Conservation (phyloP, 495 filamentous ascomycete genomes). For the Aspergillus campestris region DNA sequence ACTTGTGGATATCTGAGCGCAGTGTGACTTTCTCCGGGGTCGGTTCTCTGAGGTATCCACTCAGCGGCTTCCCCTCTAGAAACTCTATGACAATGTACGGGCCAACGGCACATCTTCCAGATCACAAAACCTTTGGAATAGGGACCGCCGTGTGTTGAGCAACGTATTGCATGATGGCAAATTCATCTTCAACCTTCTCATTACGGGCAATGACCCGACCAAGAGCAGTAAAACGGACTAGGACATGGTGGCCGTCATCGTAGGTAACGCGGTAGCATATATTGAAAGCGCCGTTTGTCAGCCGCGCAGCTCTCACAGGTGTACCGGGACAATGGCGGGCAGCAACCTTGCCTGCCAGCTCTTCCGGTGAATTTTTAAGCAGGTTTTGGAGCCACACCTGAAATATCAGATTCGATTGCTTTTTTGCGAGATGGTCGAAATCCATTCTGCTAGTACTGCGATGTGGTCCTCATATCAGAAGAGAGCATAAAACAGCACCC, state of each 20-base stretch:
- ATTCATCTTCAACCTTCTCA: slow-evolving; percentile 32
- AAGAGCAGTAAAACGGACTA: slow-evolving; percentile 21
- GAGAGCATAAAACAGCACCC: no score
- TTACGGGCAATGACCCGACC: slow-evolving; percentile 16
- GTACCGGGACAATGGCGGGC: slow-evolving; percentile 12
- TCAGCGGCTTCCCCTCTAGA: slow-evolving; percentile 21
- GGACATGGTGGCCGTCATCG: slow-evolving; percentile 14
- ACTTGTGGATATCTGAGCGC: slow-evolving; percentile 16
- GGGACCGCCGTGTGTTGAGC: slow-evolving; percentile 24
- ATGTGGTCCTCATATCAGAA: no score
- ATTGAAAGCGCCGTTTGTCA: slow-evolving; percentile 21
- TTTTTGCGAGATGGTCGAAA: slow-evolving; percentile 16
- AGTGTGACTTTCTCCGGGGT: slow-evolving; percentile 10
- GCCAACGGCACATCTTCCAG: slow-evolving; percentile 21
- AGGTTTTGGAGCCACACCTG: slow-evolving; percentile 16
- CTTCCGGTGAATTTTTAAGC: slow-evolving; percentile 13
- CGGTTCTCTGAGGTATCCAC: slow-evolving; percentile 13
- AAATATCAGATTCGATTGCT: slow-evolving; percentile 15
- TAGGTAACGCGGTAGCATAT: slow-evolving; percentile 19
- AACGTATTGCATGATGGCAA: slow-evolving; percentile 29
- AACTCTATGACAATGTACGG: slow-evolving; percentile 42
- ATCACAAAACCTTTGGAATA: slow-evolving; percentile 28
- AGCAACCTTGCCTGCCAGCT: slow-evolving; percentile 15
- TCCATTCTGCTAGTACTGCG: no score
- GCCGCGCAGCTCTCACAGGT: slow-evolving; percentile 8